Percentiles rank a stretch among this genome's conserved stretches.
phyloP scores from a whole-genome alignment of 352 stramenopile genomes.

The Saprolegnia diclina region DNA sequence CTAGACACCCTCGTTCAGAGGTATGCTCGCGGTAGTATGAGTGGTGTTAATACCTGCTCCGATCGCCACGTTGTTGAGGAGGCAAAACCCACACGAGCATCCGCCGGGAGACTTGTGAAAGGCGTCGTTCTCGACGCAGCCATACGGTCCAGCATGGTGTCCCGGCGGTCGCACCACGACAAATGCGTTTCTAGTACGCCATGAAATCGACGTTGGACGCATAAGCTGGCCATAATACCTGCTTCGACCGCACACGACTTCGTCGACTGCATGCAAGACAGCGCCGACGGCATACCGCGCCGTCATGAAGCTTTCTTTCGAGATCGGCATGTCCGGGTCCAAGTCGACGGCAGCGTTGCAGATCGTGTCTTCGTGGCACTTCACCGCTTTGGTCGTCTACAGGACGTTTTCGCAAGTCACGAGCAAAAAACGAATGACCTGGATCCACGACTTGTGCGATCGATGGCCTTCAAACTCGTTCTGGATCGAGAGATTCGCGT shows the following conservation, averaged over 20 bases:
- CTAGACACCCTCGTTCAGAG: too few species aligned
- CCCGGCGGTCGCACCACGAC: slow-evolving; percentile 51
- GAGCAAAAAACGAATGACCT: slow-evolving; percentile 31
- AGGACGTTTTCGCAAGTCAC: not conserved
- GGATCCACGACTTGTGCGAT: slow-evolving; percentile 41
- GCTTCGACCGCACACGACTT: slow-evolving; percentile 47
- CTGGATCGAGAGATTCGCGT: slow-evolving; percentile 39
- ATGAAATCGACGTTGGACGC: not conserved
- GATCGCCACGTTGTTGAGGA: slow-evolving; percentile 69
- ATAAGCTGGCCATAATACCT: not conserved
- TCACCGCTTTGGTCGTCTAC: slow-evolving; percentile 42
- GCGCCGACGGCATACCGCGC: slow-evolving; percentile 49
- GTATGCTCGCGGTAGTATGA: too few species aligned
- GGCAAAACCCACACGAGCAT: slow-evolving; percentile 58
- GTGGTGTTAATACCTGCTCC: slow-evolving; percentile 37
- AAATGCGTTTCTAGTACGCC: slow-evolving; percentile 46
- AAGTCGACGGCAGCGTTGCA: slow-evolving; percentile 46
- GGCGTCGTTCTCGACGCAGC: slow-evolving; percentile 46
- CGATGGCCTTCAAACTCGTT: slow-evolving; percentile 31
- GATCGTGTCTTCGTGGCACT: slow-evolving; percentile 44
- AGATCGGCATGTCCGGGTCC: slow-evolving; percentile 63
- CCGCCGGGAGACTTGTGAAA: slow-evolving; percentile 50
- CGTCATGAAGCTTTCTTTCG: slow-evolving; percentile 48
- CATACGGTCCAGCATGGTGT: slow-evolving; percentile 56
- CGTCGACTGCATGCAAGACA: slow-evolving; percentile 59